Conservation (phyloP, 305 asterid species). For the Striga hermonthica region DNA sequence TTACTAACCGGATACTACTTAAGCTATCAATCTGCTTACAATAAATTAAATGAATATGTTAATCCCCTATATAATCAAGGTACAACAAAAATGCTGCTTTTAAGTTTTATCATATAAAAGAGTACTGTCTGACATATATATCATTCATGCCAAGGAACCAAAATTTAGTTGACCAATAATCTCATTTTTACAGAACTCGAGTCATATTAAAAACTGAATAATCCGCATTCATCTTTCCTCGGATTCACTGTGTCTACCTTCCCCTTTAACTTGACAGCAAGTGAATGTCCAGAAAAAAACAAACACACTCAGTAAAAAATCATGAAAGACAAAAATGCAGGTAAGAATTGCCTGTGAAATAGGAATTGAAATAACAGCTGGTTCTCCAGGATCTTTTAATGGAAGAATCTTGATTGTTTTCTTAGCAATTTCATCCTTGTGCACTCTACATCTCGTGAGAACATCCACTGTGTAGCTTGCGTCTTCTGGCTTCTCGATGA, state of each 20-base stretch:
- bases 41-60: conserved; percentile 1
- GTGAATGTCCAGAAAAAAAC: conserved; percentile 11
- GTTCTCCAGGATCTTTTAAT: conserved; percentile 78
- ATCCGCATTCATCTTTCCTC: conserved; percentile 1
- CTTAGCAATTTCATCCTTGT: conserved; percentile 66
- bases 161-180: conserved; percentile 18
- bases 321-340: conserved; percentile 11
- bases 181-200: conserved; percentile 11
- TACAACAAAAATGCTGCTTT: neutral
- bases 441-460: conserved; percentile 75
- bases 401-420: conserved; percentile 57
- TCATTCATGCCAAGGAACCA: conserved; percentile 3
- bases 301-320: conserved; percentile 14
- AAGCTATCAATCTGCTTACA: conserved; percentile 65
- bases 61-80: conserved; percentile 17
- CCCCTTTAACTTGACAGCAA: conserved; percentile 12
- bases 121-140: neutral
- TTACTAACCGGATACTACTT: conserved; percentile 64
- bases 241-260: neutral
- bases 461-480: conserved; percentile 77
- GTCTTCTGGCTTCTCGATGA: conserved; percentile 72
- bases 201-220: neutral
- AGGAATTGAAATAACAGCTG: conserved; percentile 76
- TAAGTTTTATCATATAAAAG: neutral
- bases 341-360: conserved; percentile 67